A percentile compares a stretch with the other conserved stretches of the same genome.
Evolutionary conservation across 2,329 filamentous ascomycete species (phyloP).

Genomic region (Diaporthe helianthi): DNA sequence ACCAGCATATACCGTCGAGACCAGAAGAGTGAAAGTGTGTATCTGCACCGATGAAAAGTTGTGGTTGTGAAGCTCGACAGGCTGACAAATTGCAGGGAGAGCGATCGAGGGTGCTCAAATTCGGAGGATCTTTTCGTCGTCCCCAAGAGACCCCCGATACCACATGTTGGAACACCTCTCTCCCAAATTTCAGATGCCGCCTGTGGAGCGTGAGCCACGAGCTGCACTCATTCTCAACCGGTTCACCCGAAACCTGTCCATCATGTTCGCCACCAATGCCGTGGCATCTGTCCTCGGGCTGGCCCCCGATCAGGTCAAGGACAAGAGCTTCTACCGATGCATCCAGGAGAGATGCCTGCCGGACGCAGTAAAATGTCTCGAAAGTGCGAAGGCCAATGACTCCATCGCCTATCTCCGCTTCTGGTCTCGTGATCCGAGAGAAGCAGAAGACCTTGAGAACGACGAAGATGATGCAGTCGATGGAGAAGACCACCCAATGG

Average conservation of each 20-base stretch:
- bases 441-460: constrained; percentile 57
- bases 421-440: constrained; percentile 78
- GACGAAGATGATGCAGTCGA: constrained; percentile 43
- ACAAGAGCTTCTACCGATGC: constrained; percentile 86
- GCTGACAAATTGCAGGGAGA: constrained; percentile 61
- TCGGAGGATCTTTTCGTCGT: constrained; percentile 80
- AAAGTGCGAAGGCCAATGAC: constrained; percentile 88
- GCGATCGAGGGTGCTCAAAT: constrained; percentile 80
- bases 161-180: constrained; percentile 90
- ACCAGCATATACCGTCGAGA: constrained; percentile 78
- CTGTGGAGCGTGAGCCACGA: constrained; percentile 75
- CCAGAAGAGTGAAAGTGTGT: constrained; percentile 76
- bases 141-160: constrained; percentile 82
- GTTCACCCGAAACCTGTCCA: constrained; percentile 80
- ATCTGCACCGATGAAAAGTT: not conserved
- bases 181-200: constrained; percentile 74
- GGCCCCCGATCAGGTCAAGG: constrained; percentile 70
- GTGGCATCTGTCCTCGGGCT: constrained; percentile 79
- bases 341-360: constrained; percentile 79
- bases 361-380: constrained; percentile 79
- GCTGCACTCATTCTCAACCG: constrained; percentile 86
- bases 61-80: no score
- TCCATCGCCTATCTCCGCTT: constrained; percentile 91
- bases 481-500: constrained; percentile 45
- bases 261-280: constrained; percentile 87